These are phyloP conservation scores for Marasmius tenuissimus DNA, from an alignment of 1,284 basidiomycete genomes.

Conservation along the genomic window DNA sequence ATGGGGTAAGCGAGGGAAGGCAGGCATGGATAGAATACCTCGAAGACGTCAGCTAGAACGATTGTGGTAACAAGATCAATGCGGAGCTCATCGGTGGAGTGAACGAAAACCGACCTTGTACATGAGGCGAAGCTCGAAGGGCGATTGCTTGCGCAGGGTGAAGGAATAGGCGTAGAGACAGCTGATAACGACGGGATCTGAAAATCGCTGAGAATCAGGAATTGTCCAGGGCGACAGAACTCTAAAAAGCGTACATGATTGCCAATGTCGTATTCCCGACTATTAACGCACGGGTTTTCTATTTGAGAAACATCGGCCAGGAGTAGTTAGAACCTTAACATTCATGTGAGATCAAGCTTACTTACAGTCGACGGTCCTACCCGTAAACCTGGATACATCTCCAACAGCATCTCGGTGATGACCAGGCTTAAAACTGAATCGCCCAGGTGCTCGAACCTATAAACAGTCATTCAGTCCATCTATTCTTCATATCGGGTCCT, in stretches of 20 bases:
- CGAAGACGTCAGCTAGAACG: conserved; percentile 67
- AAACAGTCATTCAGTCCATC: conserved; percentile 5
- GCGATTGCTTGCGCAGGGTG: conserved; percentile 72
- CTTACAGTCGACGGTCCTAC: conserved; percentile 75
- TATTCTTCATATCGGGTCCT: conserved; percentile 2
- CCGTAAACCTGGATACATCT: conserved; percentile 64
- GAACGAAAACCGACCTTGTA: conserved; percentile 55
- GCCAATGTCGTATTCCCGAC: conserved; percentile 75
- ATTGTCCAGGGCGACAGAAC: neutral
- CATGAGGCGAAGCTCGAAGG: conserved; percentile 59
- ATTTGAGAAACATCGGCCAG: neutral
- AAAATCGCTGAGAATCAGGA: conserved; percentile 1
- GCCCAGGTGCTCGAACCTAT: conserved; percentile 71
- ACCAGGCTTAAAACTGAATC: conserved; percentile 68
- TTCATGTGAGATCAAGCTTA: neutral
- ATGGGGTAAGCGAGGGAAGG: neutral
- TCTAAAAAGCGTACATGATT: conserved; percentile 48
- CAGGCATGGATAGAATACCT: conserved; percentile 41
- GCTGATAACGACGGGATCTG: conserved; percentile 59
- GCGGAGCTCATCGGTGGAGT: neutral
- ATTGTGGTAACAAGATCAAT: conserved; percentile 10
- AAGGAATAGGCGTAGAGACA: conserved; percentile 58
- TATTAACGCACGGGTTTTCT: conserved; percentile 74
- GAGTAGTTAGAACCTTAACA: neutral
- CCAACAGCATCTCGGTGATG: conserved; percentile 61